Conservation (phyloP, 2,329 filamentous ascomycete species). For the Calonectria fujianensis region DNA sequence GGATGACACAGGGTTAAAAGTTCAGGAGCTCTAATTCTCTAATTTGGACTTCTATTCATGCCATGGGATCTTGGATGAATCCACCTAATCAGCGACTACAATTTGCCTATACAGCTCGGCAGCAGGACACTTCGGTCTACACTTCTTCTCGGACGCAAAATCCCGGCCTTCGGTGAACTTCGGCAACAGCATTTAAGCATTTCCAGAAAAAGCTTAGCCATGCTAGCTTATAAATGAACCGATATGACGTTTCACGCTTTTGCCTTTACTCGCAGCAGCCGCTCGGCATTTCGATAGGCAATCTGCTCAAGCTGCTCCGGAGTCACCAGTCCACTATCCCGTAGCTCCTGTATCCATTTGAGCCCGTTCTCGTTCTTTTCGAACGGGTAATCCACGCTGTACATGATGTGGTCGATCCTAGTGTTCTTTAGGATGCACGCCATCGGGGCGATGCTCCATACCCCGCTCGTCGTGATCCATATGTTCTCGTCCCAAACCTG, state of each 20-base stretch:
- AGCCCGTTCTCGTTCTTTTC: slow-evolving; percentile 68
- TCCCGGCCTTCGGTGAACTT: background rate
- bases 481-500: slow-evolving; percentile 74
- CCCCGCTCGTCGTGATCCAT: slow-evolving; percentile 74
- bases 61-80: background rate
- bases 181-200: slow-evolving; percentile 10
- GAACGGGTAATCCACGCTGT: slow-evolving; percentile 76
- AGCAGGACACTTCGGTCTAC: background rate
- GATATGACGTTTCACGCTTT: background rate
- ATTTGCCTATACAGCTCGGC: background rate
- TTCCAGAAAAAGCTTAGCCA: background rate
- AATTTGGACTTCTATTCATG: background rate
- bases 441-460: slow-evolving; percentile 70
- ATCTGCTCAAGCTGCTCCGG: slow-evolving; percentile 69
- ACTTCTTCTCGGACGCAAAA: background rate
- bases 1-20: background rate
- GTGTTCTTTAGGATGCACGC: slow-evolving; percentile 66
- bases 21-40: background rate
- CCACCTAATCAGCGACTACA: background rate
- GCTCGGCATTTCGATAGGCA: slow-evolving; percentile 70
- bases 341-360: slow-evolving; percentile 68
- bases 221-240: background rate
- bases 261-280: slow-evolving; percentile 62
- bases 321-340: slow-evolving; percentile 68
- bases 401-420: slow-evolving; percentile 70